Base-by-base conservation (phyloP, 306 rosid species). In the Mucuna pruriens region DNA sequence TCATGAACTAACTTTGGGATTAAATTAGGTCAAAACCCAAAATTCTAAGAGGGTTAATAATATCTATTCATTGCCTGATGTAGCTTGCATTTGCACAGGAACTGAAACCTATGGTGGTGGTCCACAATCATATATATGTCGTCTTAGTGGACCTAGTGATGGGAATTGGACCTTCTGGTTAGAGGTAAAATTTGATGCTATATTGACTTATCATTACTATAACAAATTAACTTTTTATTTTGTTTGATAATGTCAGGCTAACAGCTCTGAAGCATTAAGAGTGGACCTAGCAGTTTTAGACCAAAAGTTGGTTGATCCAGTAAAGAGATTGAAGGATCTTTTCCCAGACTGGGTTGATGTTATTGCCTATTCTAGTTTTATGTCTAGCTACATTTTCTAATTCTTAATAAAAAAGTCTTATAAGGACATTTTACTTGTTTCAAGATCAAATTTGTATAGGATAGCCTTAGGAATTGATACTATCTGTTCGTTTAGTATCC, bases 261-360 rank as follows among this genome's bases (percentile, higher is more conserved):
- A 77, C 81, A 86, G 84, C 75, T 72, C 85, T 16, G 92, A 90
- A 80, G 89, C 82, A 46, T 87, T 95, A 74, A 91, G 90, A 75
- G 94, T 95, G 76, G 91, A 95, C 45, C 88, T 93, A 5, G 87
- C 94, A 11, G 99, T 95, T n/a, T 42, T 95, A 73, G 98, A 93
- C 80, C 99, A 95, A 64, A 86, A 85, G 67, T 75, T 95, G 83
- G 87, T 87, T 36, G 89, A 48, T 57, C 85, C 89, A 68, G 88
- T 90, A 46, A 90, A 88, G 89, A 89, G 85, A 87, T 84, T 95
- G 87, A 91, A 87, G 84, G 75, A 89, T 69, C 92, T 93, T 70
- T 88, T 95, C 82, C 99, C 99, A 1, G 85, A 86, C 19, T 93
- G 99, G 99, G 91, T 93, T 15, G 99, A 95, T 81, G 91, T 91